Evolutionary conservation across 1,139 yeast genomes (phyloP).

Genomic region (Hansenula sp.): DNA sequence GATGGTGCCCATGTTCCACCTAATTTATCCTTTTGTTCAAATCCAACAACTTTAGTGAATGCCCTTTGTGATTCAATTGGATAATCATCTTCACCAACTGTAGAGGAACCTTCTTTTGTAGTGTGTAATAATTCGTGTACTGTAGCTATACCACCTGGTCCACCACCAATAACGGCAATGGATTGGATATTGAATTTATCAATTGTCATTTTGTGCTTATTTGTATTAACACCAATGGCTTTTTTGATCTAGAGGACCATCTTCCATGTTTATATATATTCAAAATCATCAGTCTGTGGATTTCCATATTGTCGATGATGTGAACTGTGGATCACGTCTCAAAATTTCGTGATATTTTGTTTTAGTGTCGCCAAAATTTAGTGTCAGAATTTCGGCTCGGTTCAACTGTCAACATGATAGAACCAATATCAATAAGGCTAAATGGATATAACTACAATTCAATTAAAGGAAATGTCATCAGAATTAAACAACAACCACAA

Average conservation of each 20-base stretch:
- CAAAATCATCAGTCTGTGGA: not conserved
- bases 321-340: not conserved
- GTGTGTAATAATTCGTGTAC: constrained; percentile 31
- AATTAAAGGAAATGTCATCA: too few species aligned
- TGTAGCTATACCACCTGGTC: constrained; percentile 33
- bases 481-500: too few species aligned
- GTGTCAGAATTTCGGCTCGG: not conserved
- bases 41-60: constrained; percentile 29
- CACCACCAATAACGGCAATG: constrained; percentile 35
- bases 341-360: not conserved
- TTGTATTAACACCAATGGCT: too few species aligned
- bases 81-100: constrained; percentile 13
- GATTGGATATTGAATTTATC: constrained; percentile 17
- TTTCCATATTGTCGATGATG: not conserved
- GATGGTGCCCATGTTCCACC: constrained; percentile 36
- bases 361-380: not conserved
- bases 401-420: not conserved
- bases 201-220: not conserved
- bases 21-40: constrained; percentile 29
- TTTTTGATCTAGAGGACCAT: too few species aligned
- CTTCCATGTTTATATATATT: not conserved
- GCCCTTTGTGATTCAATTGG: constrained; percentile 18
- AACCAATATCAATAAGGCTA: too few species aligned
- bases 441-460: too few species aligned
- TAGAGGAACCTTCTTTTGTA: constrained; percentile 24